Evolutionary conservation across 768 basidiomycete species (phyloP), one percentile per base, ranked within the genome.

Genomic region (Cystobasidium ongulense): DNA sequence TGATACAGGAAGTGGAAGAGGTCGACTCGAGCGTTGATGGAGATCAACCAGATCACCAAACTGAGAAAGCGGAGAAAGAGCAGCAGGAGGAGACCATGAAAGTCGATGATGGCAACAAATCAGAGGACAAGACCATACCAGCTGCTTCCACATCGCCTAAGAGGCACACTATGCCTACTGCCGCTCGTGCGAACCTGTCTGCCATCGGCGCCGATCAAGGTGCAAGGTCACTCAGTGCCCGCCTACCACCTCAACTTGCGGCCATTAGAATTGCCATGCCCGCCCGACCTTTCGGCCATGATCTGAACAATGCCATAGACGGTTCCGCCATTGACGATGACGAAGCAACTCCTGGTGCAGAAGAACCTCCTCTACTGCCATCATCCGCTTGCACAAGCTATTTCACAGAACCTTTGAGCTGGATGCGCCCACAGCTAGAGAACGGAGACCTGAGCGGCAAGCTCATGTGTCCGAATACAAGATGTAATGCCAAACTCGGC

Each of bases 341-440:
- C 41, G 73, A 74, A 21, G n/a, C 50, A n/a, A 36, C 43, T n/a
- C 38, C 62, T 18, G 17, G 21, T 11, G 31, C 72, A 1, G 33
- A 52, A 31, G 41, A 46, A 31, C 72, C 73, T 18, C 77, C 78
- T 1, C 74, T 79, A 53, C 76, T 79, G 8, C 75, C 76, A 8
- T 77, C 77, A 8, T 68, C 72, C 23, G 39, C 62, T 8, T 98
- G 96, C 81, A 95, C 93, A 0, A 94, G 93, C 8, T 99, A 99
- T 81, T 98, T 97, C 79, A 87, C 97, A 54, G 95, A 98, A 80
- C 92, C 93, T 38, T 92, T 96, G 78, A 77, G 90, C 84, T 99
- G 95, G 96, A 99, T 99, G 95, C 88, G 92, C 63, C 85, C 88
- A 3, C 86, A 89, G 77, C 82, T 97, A 10, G 84, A 87, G 39